A percentile compares a stretch with the other conserved stretches of the same genome.
phyloP scores from a whole-genome alignment of 148 eudicot species.

The Arctostaphylos glauca region DNA sequence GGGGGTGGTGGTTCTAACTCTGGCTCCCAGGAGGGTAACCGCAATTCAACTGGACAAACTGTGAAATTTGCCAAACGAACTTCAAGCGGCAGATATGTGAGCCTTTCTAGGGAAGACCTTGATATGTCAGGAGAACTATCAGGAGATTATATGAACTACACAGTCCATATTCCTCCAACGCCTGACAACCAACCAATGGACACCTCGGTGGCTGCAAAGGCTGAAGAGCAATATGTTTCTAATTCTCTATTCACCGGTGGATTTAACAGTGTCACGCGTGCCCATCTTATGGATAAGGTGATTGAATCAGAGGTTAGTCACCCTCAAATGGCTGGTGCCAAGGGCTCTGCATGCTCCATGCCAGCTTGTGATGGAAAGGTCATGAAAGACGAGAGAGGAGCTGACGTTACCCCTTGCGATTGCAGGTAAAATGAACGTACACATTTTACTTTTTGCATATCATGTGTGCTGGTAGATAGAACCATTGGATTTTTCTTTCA shows the following conservation, averaged over 20 bases:
- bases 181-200: slow-evolving; percentile 87
- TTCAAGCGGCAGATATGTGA: slow-evolving; percentile 69
- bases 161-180: slow-evolving; percentile 75
- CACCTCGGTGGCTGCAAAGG: slow-evolving; percentile 64
- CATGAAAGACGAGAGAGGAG: slow-evolving; percentile 73
- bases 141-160: slow-evolving; percentile 62
- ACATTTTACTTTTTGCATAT: background rate
- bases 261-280: slow-evolving; percentile 86
- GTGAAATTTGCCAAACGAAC: slow-evolving; percentile 72
- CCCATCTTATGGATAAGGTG: too few species aligned
- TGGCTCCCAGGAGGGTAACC: background rate
- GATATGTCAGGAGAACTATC: slow-evolving; percentile 63
- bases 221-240: slow-evolving; percentile 83
- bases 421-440: slow-evolving; percentile 51
- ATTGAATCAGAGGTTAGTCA: slow-evolving; percentile 58
- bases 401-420: slow-evolving; percentile 65
- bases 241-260: slow-evolving; percentile 82
- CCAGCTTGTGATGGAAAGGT: slow-evolving; percentile 72
- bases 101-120: slow-evolving; percentile 67
- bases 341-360: slow-evolving; percentile 67
- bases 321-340: slow-evolving; percentile 56
- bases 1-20: background rate
- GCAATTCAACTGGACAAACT: slow-evolving; percentile 34
- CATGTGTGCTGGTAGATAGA: background rate
- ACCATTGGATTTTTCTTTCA: background rate